Percentiles rank a stretch among this genome's conserved stretches.
phyloP scores from a whole-genome alignment of 108 stramenopile species.

The Skeletonema potamos region DNA sequence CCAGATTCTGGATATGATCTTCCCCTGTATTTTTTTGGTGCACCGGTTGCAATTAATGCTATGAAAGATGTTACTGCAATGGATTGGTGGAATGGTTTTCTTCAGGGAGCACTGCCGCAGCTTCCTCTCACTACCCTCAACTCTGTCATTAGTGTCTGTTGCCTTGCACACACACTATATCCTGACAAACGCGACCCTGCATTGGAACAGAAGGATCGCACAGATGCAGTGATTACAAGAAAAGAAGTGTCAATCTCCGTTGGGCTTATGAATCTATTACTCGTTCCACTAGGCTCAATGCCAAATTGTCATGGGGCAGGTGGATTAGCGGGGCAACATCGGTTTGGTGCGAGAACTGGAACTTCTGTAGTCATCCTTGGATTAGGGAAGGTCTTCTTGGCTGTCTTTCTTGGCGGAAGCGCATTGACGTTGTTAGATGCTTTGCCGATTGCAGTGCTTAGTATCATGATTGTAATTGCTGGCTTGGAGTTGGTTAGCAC shows the following conservation, averaged over 20 bases:
- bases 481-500: slow-evolving; percentile 77
- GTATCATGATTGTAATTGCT: slow-evolving; percentile 72
- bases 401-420: slow-evolving; percentile 61
- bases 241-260: slow-evolving; percentile 67
- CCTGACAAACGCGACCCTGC: slow-evolving; percentile 52
- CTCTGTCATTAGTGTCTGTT: slow-evolving; percentile 73
- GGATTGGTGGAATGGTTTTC: slow-evolving; percentile 71
- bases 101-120: slow-evolving; percentile 77
- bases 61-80: slow-evolving; percentile 42
- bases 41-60: slow-evolving; percentile 54
- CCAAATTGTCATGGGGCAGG: slow-evolving; percentile 90
- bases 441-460: slow-evolving; percentile 68
- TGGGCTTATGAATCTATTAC: slow-evolving; percentile 73
- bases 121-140: slow-evolving; percentile 83
- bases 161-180: slow-evolving; percentile 73
- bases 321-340: slow-evolving; percentile 84
- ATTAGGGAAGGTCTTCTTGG: slow-evolving; percentile 57
- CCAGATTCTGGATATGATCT: slow-evolving; percentile 47
- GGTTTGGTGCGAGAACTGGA: slow-evolving; percentile 81
- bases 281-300: slow-evolving; percentile 78
- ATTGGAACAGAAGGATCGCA: slow-evolving; percentile 4
- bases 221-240: slow-evolving; percentile 56
- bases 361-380: slow-evolving; percentile 79
- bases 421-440: slow-evolving; percentile 67
- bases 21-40: slow-evolving; percentile 54